Evolutionary conservation across 1,284 basidiomycete species (phyloP), one percentile per base, ranked within the genome.

Genomic region (Apiotrichum sp.): DNA sequence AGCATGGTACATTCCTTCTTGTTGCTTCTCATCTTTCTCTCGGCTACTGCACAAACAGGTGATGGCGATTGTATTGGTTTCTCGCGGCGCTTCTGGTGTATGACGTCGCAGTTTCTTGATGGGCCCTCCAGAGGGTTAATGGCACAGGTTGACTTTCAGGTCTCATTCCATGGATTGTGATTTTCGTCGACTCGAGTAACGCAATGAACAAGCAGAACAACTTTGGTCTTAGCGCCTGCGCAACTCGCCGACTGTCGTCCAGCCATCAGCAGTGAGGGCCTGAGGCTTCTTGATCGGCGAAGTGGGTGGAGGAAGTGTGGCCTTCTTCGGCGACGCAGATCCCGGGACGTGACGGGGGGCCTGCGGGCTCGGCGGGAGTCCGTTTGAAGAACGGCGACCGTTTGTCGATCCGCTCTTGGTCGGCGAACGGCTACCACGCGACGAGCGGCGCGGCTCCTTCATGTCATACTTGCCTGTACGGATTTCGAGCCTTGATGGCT

Each of bases 231-330:
- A 22, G 22, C 22, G 22, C 22, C 22, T 22, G 22, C 22, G 22
- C 22, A 22, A 22, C 8, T 29, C 50, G 4, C 51, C 43, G 13
- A 59, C 53, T 6, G 53, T 59, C 14, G 53, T 55, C 57, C 57
- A 59, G 10, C 57, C 57, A n/a, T 52, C 53, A 11, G 42, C 11
- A 6, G 10, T 29, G 10, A 14, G 3, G 6, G 44, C 45, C 14
- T 33, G 29, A 22, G 42, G 33, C 40, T 45, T 44, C 50, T 52
- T 52, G 36, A 32, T 35, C 32, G 50, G 43, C 22, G 41, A 44
- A 10, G 22, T 7, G 2, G 34, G 33, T 22, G 22, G 22, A n/a
- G n/a, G n/a, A 11, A 35, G 42, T 6, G 47, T 8, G 33, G 16
- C 6, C 47, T 53, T 53, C 39, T 35, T 55, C 7, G 33, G 53